Percentiles rank a stretch among this genome's conserved stretches.
These are phyloP conservation scores for Megacollybia marginata DNA, from an alignment of 768 basidiomycete genomes.

Conservation along the genomic window DNA sequence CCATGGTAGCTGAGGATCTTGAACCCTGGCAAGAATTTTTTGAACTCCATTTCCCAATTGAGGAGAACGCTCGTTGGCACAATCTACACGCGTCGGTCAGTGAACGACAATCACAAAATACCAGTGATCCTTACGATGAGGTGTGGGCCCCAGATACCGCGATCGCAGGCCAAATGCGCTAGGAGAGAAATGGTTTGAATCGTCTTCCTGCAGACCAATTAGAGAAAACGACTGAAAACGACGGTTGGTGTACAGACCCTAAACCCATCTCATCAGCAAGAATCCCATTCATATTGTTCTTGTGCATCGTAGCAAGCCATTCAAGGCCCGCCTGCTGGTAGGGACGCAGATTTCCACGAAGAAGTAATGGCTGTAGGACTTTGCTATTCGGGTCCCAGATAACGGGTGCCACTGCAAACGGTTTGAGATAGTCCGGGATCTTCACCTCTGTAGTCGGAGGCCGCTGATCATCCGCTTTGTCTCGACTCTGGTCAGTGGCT, in stretches of 20 bases:
- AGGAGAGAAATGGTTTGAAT: constrained; percentile 94
- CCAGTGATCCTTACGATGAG: constrained; percentile 52
- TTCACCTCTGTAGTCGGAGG: not conserved
- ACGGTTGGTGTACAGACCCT: constrained; percentile 47
- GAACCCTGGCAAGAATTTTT: constrained; percentile 90
- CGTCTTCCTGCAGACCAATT: constrained; percentile 58
- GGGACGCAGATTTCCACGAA: constrained; percentile 83
- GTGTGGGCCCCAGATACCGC: constrained; percentile 90
- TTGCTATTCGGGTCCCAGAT: constrained; percentile 55
- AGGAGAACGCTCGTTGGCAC: constrained; percentile 90
- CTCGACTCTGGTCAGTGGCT: constrained; percentile 7
- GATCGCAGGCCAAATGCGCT: constrained; percentile 86
- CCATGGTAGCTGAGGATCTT: constrained; percentile 88
- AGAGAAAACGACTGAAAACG: not conserved
- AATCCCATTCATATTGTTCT: constrained; percentile 75
- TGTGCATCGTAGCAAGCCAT: constrained; percentile 87
- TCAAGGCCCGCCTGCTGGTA: constrained; percentile 93
- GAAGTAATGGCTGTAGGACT: constrained; percentile 60
- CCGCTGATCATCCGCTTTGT: too few species aligned
- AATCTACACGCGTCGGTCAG: constrained; percentile 33
- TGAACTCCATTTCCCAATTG: constrained; percentile 97
- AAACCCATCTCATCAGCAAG: constrained; percentile 93
- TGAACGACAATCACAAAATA: not conserved
- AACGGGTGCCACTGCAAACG: constrained; percentile 66
- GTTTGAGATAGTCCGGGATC: constrained; percentile 52